Base-by-base conservation (phyloP, 768 basidiomycete genomes). In the Strobilomyces confusus region DNA sequence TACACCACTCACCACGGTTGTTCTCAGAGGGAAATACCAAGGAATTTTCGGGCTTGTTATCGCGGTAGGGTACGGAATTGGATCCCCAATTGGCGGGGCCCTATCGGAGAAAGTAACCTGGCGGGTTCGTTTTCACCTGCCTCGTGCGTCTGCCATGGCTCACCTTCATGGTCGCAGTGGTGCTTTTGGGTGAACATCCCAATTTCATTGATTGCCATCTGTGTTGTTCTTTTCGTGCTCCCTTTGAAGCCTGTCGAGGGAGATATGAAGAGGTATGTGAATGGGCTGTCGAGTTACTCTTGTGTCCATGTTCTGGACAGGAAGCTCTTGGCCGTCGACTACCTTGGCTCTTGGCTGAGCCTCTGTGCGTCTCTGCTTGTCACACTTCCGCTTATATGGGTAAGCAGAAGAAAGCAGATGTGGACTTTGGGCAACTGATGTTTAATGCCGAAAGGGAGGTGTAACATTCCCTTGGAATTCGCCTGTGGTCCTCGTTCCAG, bases 151-250 rank as follows among this genome's bases (percentile, higher is more conserved):
- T 9, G 9, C 13, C 9, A 33, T 25, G 13, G 22, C 13, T 36
- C 22, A 36, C 22, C n/a, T 36, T 25, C 14, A 2, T 25, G 9
- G 13, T 19, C 19, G 14, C 25, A 48, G 33, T 48, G 47, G 47
- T 48, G 47, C 36, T 48, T 37, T 48, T 48, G 47, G 47, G n/a
- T 48, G 5, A 37, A 48, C 12, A 15, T 48, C 13, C 47, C 47
- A 4, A 13, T 48, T 23, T 37, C 36, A 25, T 14, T 48, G 47
- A 7, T 13, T 7, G 47, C 25, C n/a, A 25, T 48, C 14, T 48
- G 46, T 12, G 34, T 26, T 3, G 46, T 48, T 7, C 17, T 48
- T n/a, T n/a, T n/a, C n/a, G n/a, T n/a, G n/a, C n/a, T n/a, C n/a
- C n/a, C n/a, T n/a, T n/a, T n/a, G n/a, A 37, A 48, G 46, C 36